Evolutionary conservation across 1,284 basidiomycete genomes (phyloP), one percentile per base, ranked within the genome.

Genomic region (Boletellus deceptivus): DNA sequence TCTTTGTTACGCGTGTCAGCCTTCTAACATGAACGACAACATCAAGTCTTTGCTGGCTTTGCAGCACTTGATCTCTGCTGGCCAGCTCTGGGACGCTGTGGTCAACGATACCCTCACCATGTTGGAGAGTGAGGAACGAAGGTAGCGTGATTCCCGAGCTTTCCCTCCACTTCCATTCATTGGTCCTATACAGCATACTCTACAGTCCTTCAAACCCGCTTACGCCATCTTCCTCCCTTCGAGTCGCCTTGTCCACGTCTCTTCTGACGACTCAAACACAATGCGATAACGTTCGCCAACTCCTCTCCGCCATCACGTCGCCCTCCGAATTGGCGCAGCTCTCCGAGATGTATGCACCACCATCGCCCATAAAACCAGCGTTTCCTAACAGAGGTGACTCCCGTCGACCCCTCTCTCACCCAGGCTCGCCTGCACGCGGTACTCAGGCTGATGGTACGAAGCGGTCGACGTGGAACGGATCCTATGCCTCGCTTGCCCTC

Each of bases 291-390:
- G 80, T 91, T 52, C 84, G 89, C 24, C 83, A 85, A 48, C 76
- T 91, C 2, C 76, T 91, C 41, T 77, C 83, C 3, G 88, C 88
- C 8, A 77, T 91, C 45, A 84, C 89, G 0, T 80, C 79, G 4
- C 83, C 85, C 1, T 64, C 75, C 14, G 83, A 87, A 56, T 71
- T 90, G 14, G 75, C 83, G 9, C 89, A 89, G 59, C 73, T 91
- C 9, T 75, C 85, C 4, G 87, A 89, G 67, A 91, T 91, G 89
- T 91, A 91, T 64, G 86, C 86, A 0, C 89, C 89, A 3, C 77
- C 87, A 0, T 86, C 83, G 2, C 83, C 84, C 13, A 65, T 75
- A 25, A 75, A 73, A 49, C 63, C 73, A 6, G 55, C 65, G 9
- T 73, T 76, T 55, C 53, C 59, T 22, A 61, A 70, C n/a, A 48